phyloP scores from a whole-genome alignment of 305 asterid species.

The Plantago coronopus region DNA sequence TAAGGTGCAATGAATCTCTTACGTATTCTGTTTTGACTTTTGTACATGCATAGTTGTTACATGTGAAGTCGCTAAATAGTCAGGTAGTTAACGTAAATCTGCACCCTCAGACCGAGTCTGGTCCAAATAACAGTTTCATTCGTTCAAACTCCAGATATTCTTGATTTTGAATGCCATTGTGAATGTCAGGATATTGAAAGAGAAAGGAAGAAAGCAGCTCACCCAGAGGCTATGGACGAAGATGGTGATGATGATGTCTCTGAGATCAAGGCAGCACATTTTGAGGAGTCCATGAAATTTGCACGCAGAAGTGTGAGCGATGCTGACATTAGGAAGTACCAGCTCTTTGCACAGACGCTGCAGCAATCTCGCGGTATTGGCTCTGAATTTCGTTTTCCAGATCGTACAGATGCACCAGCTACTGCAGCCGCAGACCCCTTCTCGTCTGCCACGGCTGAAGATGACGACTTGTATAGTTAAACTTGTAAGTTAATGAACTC shows the following conservation, averaged over 20 bases:
- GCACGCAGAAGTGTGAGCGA: conserved; percentile 44
- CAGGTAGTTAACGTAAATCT: too few relatives aligned
- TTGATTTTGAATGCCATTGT: conserved; percentile 1
- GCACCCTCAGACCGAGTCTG: too few relatives aligned
- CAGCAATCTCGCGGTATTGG: conserved; percentile 48
- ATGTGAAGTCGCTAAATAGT: too few relatives aligned
- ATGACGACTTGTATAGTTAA: conserved; percentile 42
- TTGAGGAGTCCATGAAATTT: conserved; percentile 45
- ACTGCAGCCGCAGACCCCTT: conserved; percentile 33
- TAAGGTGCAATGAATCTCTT: not conserved
- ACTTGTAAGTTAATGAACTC: not conserved
- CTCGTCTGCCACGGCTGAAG: conserved; percentile 31
- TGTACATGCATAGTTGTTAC: too few relatives aligned
- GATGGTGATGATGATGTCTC: conserved; percentile 33
- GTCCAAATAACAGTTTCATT: too few relatives aligned
- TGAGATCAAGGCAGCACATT: conserved; percentile 40
- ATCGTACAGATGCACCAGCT: conserved; percentile 25
- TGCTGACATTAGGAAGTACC: conserved; percentile 44
- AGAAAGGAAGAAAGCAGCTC: conserved; percentile 31
- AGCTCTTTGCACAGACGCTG: conserved; percentile 43
- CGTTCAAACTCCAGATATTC: not conserved
- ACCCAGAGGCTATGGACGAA: conserved; percentile 47
- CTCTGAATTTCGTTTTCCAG: conserved; percentile 30
- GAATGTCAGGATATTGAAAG: conserved; percentile 36
- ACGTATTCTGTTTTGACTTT: too few relatives aligned